Conservation (phyloP, 2,329 filamentous ascomycete genomes). For the Pseudocercospora eumusae region DNA sequence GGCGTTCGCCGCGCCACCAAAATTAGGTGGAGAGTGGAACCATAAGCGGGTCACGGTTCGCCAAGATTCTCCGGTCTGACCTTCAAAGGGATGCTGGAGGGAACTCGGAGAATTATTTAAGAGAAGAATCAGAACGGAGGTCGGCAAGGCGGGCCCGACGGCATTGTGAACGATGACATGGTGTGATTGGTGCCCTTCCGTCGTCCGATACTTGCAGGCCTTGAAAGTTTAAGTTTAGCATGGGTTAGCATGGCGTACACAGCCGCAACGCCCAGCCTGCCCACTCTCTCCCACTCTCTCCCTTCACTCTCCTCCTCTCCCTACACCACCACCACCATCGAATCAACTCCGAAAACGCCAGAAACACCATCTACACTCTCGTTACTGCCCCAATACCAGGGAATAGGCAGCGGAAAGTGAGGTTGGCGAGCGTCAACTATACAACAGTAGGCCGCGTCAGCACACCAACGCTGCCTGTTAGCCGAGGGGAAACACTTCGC, state of each 20-base stretch:
- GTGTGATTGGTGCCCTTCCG: neutral
- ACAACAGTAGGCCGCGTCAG: neutral
- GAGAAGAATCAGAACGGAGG: too few relatives aligned
- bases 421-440: neutral
- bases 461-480: neutral
- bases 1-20: too few relatives aligned
- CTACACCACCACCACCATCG: neutral
- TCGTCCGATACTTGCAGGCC: too few relatives aligned
- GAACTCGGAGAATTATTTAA: slow-evolving; percentile 7
- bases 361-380: neutral
- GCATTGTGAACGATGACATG: neutral
- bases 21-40: too few relatives aligned
- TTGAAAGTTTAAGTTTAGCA: neutral
- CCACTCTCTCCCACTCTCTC: neutral
- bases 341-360: neutral
- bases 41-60: too few relatives aligned
- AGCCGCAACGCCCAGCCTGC: neutral
- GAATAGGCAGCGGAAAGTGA: neutral
- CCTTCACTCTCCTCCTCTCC: neutral
- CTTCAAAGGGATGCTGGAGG: neutral
- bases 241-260: too few relatives aligned
- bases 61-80: too few relatives aligned
- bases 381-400: neutral
- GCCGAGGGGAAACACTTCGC: slow-evolving; percentile 5
- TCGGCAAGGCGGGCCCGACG: neutral